Conservation (phyloP, 1,284 basidiomycete species). For the Bondarzewia mesenterica region DNA sequence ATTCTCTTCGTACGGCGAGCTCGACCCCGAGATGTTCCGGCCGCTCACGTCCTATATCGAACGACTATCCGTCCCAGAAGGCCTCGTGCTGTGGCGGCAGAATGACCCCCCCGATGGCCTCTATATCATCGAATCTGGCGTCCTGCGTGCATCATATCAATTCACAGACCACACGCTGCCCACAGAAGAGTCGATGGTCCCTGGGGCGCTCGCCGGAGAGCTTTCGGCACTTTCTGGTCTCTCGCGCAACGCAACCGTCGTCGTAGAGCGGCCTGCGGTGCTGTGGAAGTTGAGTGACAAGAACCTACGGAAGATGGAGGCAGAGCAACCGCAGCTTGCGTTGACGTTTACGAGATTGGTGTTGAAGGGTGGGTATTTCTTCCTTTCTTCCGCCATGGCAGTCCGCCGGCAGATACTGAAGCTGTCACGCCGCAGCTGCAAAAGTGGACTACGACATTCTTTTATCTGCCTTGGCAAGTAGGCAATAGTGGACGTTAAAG, state of each 20-base stretch:
- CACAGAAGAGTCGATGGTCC: constrained; percentile 87
- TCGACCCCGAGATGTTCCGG: constrained; percentile 39
- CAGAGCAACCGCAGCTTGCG: constrained; percentile 58
- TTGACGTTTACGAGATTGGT: constrained; percentile 65
- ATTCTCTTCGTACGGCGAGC: constrained; percentile 60
- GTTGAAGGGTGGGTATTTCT: constrained; percentile 58
- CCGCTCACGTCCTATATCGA: constrained; percentile 71
- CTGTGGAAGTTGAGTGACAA: constrained; percentile 72
- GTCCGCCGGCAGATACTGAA: not conserved
- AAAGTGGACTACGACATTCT: constrained; percentile 76
- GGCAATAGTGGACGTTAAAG: constrained; percentile 47
- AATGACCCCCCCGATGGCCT: constrained; percentile 73
- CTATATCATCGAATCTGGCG: constrained; percentile 81
- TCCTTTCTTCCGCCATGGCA: not conserved
- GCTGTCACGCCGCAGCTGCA: constrained; percentile 42
- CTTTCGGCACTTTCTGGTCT: constrained; percentile 73
- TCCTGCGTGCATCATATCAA: constrained; percentile 72
- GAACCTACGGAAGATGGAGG: constrained; percentile 52
- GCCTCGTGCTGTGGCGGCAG: constrained; percentile 69
- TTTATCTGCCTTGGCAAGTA: constrained; percentile 62
- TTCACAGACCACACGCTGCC: constrained; percentile 61
- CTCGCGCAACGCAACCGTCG: constrained; percentile 77
- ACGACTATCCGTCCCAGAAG: constrained; percentile 48
- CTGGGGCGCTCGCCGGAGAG: constrained; percentile 87
- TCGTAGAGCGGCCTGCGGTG: constrained; percentile 70